Evolutionary conservation across 169 alveolate species (phyloP).

Genomic region (Neospora caninum): DNA sequence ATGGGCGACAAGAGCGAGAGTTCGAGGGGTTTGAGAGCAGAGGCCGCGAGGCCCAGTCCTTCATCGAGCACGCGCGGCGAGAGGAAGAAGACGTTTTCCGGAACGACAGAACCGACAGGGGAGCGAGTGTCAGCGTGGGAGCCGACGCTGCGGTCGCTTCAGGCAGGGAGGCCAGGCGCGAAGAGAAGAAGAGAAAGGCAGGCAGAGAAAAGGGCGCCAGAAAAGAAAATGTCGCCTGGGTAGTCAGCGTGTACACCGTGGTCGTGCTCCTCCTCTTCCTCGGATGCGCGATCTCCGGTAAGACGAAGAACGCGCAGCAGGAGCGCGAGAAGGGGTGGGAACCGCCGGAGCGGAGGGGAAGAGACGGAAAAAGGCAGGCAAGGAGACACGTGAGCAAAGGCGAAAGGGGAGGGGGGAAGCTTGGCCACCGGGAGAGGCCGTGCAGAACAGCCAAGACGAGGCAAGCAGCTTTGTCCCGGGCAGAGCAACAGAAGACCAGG

Average conservation of each 20-base stretch:
- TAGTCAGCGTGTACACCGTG: slow-evolving; percentile 1
- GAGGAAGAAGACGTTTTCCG: not conserved
- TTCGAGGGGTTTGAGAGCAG: not conserved
- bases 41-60: no score
- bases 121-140: not conserved
- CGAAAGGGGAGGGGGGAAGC: no score
- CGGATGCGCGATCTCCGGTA: slow-evolving; percentile 13
- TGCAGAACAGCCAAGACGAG: no score
- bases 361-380: no score
- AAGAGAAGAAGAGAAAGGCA: not conserved
- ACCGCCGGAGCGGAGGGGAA: not conserved
- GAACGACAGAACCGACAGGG: not conserved
- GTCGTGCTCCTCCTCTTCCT: slow-evolving; percentile 12
- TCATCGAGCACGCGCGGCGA: not conserved
- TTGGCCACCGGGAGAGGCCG: no score
- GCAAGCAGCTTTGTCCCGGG: no score
- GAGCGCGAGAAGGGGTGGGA: not conserved
- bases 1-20: not conserved
- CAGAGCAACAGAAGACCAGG: no score
- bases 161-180: not conserved
- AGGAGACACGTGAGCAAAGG: no score
- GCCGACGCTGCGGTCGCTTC: not conserved
- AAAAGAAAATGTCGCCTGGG: not conserved
- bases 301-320: not conserved
- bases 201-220: not conserved